Conservation (phyloP, 78 protist genomes). For the Guillardia theta region DNA sequence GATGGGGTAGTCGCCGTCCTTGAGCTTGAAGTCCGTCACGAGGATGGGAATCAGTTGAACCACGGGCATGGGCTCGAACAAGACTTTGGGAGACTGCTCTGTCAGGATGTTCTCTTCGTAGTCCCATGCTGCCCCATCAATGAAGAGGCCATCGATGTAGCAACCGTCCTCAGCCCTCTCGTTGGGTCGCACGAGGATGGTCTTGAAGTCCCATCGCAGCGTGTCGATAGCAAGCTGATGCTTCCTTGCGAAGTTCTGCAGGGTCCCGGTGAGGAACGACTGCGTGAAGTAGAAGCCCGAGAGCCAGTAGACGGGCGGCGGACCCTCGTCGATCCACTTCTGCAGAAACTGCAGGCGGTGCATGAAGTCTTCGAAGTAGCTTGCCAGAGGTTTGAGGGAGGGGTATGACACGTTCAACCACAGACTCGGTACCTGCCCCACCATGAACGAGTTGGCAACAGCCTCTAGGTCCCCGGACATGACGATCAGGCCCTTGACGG, state of each 20-base stretch:
- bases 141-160: conserved; percentile 59
- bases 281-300: conserved; percentile 87
- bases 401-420: conserved; percentile 44
- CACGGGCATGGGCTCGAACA: conserved; percentile 58
- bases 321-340: conserved; percentile 52
- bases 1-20: conserved; percentile 56
- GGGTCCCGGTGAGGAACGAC: conserved; percentile 75
- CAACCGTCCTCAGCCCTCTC: conserved; percentile 43
- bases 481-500: conserved; percentile 73
- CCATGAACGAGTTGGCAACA: conserved; percentile 51
- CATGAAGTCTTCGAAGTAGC: conserved; percentile 1
- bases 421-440: neutral
- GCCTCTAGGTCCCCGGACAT: conserved; percentile 73
- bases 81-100: conserved; percentile 62
- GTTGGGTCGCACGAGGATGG: neutral
- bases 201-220: conserved; percentile 44
- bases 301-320: conserved; percentile 66
- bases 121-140: conserved; percentile 69
- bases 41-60: conserved; percentile 59
- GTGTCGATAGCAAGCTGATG: conserved; percentile 62
- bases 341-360: conserved; percentile 36
- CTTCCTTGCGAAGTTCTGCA: conserved; percentile 75
- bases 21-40: neutral
- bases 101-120: neutral
- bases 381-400: conserved; percentile 51